Evolutionary conservation across 352 stramenopile genomes (phyloP).

Genomic region (Phytopythium oedochilum): DNA sequence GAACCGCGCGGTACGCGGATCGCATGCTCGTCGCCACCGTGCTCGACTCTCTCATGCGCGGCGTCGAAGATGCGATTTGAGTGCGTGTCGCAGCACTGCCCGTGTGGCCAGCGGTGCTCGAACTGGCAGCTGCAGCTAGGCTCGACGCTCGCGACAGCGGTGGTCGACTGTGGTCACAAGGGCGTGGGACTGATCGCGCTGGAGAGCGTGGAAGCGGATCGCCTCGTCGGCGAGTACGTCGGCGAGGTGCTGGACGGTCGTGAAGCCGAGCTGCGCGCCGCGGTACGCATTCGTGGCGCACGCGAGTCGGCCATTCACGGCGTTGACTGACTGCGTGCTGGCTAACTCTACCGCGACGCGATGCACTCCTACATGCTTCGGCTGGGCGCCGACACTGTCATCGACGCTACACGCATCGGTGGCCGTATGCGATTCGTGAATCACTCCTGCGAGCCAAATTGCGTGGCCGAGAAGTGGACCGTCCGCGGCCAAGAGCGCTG

Average conservation of each 20-base stretch:
- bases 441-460: not conserved
- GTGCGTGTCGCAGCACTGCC: not conserved
- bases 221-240: not conserved
- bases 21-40: too few species aligned
- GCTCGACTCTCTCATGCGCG: too few species aligned
- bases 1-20: too few species aligned
- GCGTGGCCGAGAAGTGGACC: not conserved
- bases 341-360: not conserved
- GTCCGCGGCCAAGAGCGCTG: not conserved
- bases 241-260: not conserved
- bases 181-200: not conserved
- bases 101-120: not conserved
- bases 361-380: not conserved
- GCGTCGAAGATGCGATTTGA: conserved; percentile 2
- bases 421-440: not conserved
- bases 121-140: not conserved
- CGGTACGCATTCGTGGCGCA: not conserved
- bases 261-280: not conserved
- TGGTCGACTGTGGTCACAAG: not conserved
- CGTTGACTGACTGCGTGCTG: too few species aligned
- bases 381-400: not conserved
- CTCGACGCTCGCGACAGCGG: not conserved
- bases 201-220: not conserved
- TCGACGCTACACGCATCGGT: not conserved
- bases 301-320: too few species aligned